Base-by-base conservation (phyloP, 306 rosid species). In the Senna tora region DNA sequence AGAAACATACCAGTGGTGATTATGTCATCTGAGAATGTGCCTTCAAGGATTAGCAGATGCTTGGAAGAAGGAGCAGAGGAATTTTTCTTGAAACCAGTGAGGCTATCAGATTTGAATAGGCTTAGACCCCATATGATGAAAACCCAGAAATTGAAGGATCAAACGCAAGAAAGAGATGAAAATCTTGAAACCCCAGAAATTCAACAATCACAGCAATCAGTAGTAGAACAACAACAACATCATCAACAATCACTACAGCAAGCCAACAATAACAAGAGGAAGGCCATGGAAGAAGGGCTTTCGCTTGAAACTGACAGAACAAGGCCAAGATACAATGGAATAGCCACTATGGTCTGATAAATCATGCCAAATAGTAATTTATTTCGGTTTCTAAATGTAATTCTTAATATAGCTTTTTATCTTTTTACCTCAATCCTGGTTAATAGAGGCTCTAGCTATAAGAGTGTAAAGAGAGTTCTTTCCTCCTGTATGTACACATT, bases 61-160 rank as follows among this genome's bases (percentile, higher is more conserved):
- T 84, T 93, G 53, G 97, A 89, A 80, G 92, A 93, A 89, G 98
- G 98, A 42, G 98, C 96, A 58, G 96, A 93, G 38, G 98, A 93
- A 33, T 93, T 90, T 77, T 88, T 93, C 85, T 87, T 93, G 85
- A 93, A 93, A 78, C 98, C 98, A 21, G 97, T 93, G 50, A 83
- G 88, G 77, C 71, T 75, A 20, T 45, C 93, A n/a, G 98, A 93
- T 74, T 67, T 93, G 81, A 84, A 51, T 63, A 84, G 67, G 82
- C 93, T 93, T 20, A 82, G 57, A 82, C 90, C 98, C 38, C 94
- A 86, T 60, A 80, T 93, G 80, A 89, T 83, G 92, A 88, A 83
- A 14, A 86, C 88, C 70, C 65, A 59, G 46, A 88, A 88, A 15
- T 62, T 77, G 61, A 89, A 78, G 73, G 82, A 84, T 68, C 82